These are phyloP conservation scores for Sarocladiaceae sp. DNA, from an alignment of 2,329 filamentous ascomycete genomes.

Conservation along the genomic window DNA sequence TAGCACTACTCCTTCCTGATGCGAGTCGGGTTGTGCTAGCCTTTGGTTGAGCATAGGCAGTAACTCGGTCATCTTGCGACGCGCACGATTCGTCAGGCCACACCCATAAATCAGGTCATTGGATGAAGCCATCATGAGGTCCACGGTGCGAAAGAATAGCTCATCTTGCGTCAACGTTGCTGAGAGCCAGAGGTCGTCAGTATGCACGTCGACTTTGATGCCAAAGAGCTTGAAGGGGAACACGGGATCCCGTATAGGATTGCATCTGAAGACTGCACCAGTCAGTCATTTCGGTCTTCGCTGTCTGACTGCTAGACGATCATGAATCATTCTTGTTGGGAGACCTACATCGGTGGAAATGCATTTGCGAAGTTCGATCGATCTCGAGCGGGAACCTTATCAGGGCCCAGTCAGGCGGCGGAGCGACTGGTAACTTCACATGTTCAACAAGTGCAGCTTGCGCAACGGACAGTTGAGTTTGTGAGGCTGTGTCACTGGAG, in stretches of 20 bases:
- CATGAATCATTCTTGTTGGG: not conserved
- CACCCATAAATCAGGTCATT: slow-evolving; percentile 2
- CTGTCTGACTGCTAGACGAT: too few relatives aligned
- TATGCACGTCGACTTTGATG: not conserved
- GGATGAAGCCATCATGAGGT: not conserved
- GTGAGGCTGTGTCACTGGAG: too few relatives aligned
- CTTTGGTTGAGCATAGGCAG: not conserved
- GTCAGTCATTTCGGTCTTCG: not conserved
- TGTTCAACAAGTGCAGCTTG: too few relatives aligned
- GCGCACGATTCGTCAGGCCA: not conserved
- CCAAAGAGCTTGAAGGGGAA: slow-evolving; percentile 8
- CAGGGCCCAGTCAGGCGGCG: slow-evolving; percentile 5
- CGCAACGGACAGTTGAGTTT: too few relatives aligned
- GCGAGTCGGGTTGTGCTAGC: not conserved
- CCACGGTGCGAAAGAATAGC: slow-evolving; percentile 1
- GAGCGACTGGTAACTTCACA: not conserved
- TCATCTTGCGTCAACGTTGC: not conserved
- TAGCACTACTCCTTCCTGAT: not conserved
- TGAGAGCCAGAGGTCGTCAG: not conserved
- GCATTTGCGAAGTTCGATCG: not conserved
- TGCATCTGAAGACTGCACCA: not conserved
- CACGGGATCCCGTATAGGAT: slow-evolving; percentile 7
- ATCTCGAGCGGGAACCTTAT: slow-evolving; percentile 5
- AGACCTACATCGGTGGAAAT: slow-evolving; percentile 7
- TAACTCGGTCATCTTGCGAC: not conserved